Percentiles rank a stretch among this genome's conserved stretches.
Evolutionary conservation across 371 early-diverging fungal genomes (phyloP).

Genomic region (Mucor irregularis): DNA sequence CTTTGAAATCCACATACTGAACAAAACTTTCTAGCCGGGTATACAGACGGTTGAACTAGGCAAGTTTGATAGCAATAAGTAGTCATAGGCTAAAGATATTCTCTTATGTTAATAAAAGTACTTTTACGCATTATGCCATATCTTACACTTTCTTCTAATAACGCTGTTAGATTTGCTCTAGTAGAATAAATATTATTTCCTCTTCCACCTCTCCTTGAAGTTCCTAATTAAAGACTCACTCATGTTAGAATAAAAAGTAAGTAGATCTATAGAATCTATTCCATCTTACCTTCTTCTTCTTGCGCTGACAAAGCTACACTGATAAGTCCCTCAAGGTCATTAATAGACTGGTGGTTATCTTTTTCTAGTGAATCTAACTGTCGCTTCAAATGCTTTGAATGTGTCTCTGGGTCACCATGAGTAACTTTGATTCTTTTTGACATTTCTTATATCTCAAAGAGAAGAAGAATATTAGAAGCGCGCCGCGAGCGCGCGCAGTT

Average conservation of each 20-base stretch:
- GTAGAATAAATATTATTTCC: conserved; percentile 43
- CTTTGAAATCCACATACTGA: conserved; percentile 69
- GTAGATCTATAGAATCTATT: too few species aligned
- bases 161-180: conserved; percentile 52
- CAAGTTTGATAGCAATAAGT: conserved; percentile 56
- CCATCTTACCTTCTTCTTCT: conserved; percentile 44
- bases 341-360: conserved; percentile 62
- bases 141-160: conserved; percentile 59
- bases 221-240: not conserved
- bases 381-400: conserved; percentile 50
- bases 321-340: conserved; percentile 60
- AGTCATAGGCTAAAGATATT: conserved; percentile 30
- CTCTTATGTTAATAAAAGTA: too few species aligned
- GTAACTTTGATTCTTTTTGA: conserved; percentile 27
- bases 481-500: not conserved
- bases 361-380: conserved; percentile 66
- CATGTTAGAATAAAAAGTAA: too few species aligned
- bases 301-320: conserved; percentile 50
- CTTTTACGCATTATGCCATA: too few species aligned
- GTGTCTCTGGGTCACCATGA: conserved; percentile 42
- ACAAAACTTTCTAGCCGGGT: conserved; percentile 67
- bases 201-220: conserved; percentile 16
- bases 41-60: conserved; percentile 51
- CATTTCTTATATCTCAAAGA: not conserved
- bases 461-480: not conserved